Conservation (phyloP, 2,329 filamentous ascomycete species). For the Cordyceps tenuipes region DNA sequence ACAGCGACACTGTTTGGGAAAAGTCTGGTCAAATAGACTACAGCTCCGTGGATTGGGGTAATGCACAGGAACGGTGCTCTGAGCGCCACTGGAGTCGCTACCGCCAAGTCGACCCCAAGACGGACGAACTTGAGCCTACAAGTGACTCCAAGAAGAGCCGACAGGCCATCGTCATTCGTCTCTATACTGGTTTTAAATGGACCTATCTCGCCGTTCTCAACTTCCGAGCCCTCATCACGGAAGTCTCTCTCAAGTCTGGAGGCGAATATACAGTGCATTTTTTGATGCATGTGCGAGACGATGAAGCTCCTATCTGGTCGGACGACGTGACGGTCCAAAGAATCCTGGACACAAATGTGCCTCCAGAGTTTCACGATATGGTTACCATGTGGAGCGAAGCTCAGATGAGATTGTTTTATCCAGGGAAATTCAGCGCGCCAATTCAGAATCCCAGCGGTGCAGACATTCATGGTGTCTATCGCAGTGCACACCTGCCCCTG, state of each 20-base stretch:
- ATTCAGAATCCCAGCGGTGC: conserved; percentile 49
- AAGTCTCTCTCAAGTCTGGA: conserved; percentile 68
- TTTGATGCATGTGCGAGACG: conserved; percentile 75
- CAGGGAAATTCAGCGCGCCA: conserved; percentile 60
- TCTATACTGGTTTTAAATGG: conserved; percentile 73
- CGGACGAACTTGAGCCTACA: conserved; percentile 25
- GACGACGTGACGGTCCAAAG: conserved; percentile 65
- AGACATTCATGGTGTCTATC: conserved; percentile 61
- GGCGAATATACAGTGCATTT: conserved; percentile 80
- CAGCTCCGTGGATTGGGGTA: conserved; percentile 45
- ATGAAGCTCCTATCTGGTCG: conserved; percentile 71
- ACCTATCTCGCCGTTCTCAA: conserved; percentile 71
- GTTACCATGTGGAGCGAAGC: conserved; percentile 78
- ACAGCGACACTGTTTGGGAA: conserved; percentile 52
- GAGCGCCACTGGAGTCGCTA: conserved; percentile 57
- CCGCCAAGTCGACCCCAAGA: conserved; percentile 29
- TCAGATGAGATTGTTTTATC: conserved; percentile 74
- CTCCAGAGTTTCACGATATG: conserved; percentile 70
- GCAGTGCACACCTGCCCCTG: conserved; percentile 53
- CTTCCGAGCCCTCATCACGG: conserved; percentile 71
- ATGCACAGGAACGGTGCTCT: conserved; percentile 45
- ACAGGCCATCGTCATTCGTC: conserved; percentile 70
- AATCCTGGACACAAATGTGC: conserved; percentile 57
- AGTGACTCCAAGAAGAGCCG: conserved; percentile 39
- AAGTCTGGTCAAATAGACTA: conserved; percentile 49